Evolutionary conservation across 257 asterid genomes (phyloP), one percentile per base, ranked within the genome.

Genomic region (Marsdenia floribunda): DNA sequence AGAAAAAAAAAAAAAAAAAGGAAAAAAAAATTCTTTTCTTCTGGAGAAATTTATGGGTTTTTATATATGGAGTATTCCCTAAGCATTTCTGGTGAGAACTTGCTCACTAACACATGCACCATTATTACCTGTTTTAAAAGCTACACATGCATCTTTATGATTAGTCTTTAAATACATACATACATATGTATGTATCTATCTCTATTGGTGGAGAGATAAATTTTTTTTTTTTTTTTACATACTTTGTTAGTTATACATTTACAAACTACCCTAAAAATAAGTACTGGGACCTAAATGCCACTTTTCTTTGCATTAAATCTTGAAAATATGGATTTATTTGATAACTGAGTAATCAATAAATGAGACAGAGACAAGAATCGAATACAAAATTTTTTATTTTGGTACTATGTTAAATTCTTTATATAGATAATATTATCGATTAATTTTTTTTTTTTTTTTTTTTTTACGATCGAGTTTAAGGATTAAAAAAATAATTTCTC

Each of bases 101-200:
- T 75, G 79, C 80, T 65, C 75, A 74, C 72, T 57, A 69, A 82
- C 89, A 83, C 87, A 87, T 85, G 89, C 83, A 77, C 81, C 81
- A 87, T 83, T 80, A 82, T 81, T 77, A 63, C 81, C 73, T 76
- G 74, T 70, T 64, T 80, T 44, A 44, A 77, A 58, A 81, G 82
- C 78, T 72, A 82, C 85, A 76, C 83, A 76, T 83, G 88, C 75
- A 71, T 72, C 73, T 80, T 77, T 76, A 65, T 81, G 75, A 76
- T 76, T 71, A 21, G 80, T 53, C 73, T 73, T 70, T 54, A 53
- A 65, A 61, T 55, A 71, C 52, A 52, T 38, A 38, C 13, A 44
- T 7, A 44, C 49, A 44, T 38, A 40, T 5, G 7, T 40, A 4
- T 44, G 12, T 44, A 6, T 44, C 12, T 44, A 44, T 44, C 12